Percentiles rank a stretch among this genome's conserved stretches.
Conservation (phyloP, 495 filamentous ascomycete species). For the Alectoria sarmentosa region DNA sequence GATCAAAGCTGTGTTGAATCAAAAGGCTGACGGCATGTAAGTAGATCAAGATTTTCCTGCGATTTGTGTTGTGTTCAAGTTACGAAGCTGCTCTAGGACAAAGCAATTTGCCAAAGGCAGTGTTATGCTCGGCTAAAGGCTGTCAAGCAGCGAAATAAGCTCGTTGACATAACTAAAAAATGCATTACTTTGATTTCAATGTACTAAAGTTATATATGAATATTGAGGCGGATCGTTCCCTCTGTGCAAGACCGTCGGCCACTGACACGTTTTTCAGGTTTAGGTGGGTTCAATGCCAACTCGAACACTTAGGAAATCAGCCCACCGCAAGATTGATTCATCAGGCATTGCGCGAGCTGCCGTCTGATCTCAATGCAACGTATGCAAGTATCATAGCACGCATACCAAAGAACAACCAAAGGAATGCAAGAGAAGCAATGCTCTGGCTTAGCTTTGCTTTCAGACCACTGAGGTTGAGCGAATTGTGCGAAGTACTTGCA, state of each 20-base stretch:
- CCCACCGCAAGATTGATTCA: not conserved
- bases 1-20: not conserved
- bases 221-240: not conserved
- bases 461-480: not conserved
- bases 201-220: not conserved
- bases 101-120: not conserved
- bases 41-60: not conserved
- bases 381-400: not conserved
- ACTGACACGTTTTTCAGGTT: not conserved
- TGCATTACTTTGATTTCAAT: not conserved
- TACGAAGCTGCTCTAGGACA: not conserved
- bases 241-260: no score
- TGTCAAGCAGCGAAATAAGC: not conserved
- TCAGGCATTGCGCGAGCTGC: not conserved
- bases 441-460: not conserved
- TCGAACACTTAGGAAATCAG: not conserved
- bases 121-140: not conserved
- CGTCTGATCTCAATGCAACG: not conserved
- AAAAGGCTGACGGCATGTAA: not conserved
- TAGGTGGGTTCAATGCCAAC: conserved; percentile 2
- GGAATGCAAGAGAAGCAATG: not conserved
- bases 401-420: not conserved
- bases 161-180: not conserved
- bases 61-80: not conserved
- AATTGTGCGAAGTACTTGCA: not conserved